A percentile compares a stretch with the other conserved stretches of the same genome.
phyloP scores from a whole-genome alignment of 495 filamentous ascomycete species.

The Amphirosellinia nigrospora region DNA sequence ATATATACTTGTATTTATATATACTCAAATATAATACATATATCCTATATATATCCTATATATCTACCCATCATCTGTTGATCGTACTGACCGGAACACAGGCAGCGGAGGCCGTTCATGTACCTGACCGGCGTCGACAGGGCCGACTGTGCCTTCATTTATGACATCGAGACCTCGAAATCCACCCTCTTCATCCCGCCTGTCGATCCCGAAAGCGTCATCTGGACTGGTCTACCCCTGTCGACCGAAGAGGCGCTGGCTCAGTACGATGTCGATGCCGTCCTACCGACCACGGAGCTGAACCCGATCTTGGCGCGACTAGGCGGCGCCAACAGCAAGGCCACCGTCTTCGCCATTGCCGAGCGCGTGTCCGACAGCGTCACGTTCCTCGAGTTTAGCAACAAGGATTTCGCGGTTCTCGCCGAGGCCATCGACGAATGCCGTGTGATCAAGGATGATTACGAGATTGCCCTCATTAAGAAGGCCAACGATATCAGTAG shows the following conservation, averaged over 20 bases:
- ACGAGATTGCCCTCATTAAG: slow-evolving; percentile 81
- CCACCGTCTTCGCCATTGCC: slow-evolving; percentile 71
- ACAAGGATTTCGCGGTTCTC: slow-evolving; percentile 65
- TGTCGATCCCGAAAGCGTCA: slow-evolving; percentile 85
- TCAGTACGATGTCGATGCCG: slow-evolving; percentile 83
- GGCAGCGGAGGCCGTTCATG: slow-evolving; percentile 92
- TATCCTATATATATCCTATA: no score
- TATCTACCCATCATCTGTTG: no score
- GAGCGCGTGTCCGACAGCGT: slow-evolving; percentile 70
- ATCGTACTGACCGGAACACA: slow-evolving; percentile 32
- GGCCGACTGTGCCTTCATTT: slow-evolving; percentile 81
- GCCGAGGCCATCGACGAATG: slow-evolving; percentile 78
- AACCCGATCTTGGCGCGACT: slow-evolving; percentile 64
- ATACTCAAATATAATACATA: no score
- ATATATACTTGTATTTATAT: background rate
- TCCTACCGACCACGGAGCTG: slow-evolving; percentile 70
- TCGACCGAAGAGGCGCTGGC: slow-evolving; percentile 72
- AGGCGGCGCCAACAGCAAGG: slow-evolving; percentile 49
- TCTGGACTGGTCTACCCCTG: slow-evolving; percentile 92
- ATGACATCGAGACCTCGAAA: slow-evolving; percentile 72
- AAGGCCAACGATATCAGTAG: slow-evolving; percentile 83
- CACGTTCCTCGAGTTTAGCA: slow-evolving; percentile 67
- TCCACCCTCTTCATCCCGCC: slow-evolving; percentile 93
- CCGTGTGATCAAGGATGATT: slow-evolving; percentile 82
- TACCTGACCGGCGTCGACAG: slow-evolving; percentile 89